Percentiles rank a stretch among this genome's conserved stretches.
Evolutionary conservation across 176 grass and related monocot species (phyloP).

Genomic region (Oropetium thomaeum): DNA sequence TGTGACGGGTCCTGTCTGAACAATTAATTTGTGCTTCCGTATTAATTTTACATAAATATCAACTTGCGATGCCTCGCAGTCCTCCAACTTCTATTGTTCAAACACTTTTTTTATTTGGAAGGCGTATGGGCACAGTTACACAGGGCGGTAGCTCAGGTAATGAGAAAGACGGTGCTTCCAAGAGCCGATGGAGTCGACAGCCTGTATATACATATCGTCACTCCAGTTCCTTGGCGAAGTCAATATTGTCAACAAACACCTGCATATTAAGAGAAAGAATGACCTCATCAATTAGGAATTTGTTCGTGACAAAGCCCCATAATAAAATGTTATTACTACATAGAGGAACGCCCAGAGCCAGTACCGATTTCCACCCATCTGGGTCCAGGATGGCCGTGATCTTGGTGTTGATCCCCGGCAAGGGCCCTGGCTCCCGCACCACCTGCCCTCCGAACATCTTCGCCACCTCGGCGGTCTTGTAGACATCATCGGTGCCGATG

Average conservation of each 20-base stretch:
- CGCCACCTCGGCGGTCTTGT: slow-evolving; percentile 62
- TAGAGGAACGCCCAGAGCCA: not conserved
- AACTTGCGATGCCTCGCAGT: not conserved
- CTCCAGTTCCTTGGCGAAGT: slow-evolving; percentile 75
- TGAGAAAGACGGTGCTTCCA: too few relatives aligned
- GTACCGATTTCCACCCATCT: slow-evolving; percentile 86
- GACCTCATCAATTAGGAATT: not conserved
- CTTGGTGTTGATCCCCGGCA: slow-evolving; percentile 71
- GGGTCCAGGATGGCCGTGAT: slow-evolving; percentile 81
- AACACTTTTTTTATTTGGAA: not conserved
- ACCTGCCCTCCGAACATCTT: slow-evolving; percentile 61
- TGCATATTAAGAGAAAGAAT: slow-evolving; percentile 1
- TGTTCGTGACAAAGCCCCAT: not conserved
- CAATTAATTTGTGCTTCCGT: not conserved
- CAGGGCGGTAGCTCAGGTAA: not conserved
- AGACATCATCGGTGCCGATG: slow-evolving; percentile 78
- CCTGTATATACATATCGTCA: not conserved
- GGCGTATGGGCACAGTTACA: not conserved
- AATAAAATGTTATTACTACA: not conserved
- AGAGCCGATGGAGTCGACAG: not conserved
- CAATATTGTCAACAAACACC: slow-evolving; percentile 80
- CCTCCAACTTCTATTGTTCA: not conserved
- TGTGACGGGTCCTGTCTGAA: not conserved
- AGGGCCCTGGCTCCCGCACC: slow-evolving; percentile 61
- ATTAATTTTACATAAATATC: not conserved